Evolutionary conservation across 2,329 filamentous ascomycete genomes (phyloP), one percentile per base, ranked within the genome.

Genomic region (Cladophialophora chaetospira): DNA sequence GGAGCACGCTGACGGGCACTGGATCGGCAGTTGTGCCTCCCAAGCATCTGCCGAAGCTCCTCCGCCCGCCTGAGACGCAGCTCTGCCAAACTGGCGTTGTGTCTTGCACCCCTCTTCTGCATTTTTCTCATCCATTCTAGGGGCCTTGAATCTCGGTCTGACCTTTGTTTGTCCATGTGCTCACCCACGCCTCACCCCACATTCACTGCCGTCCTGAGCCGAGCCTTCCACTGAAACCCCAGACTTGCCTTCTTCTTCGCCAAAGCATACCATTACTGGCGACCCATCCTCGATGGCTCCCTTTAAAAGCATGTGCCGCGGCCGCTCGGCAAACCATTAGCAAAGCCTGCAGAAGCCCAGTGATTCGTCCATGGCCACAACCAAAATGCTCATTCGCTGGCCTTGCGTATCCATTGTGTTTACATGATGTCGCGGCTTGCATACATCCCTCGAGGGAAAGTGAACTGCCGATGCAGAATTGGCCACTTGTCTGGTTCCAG

Each of bases 391-490:
- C 13, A 58, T 61, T 55, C 35, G 54, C 50, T 51, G 55, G 57
- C 44, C 54, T 47, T 49, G 40, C 25, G 25, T 43, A 11, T 28
- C 8, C 4, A 26, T n/a, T 5, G 9, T 42, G 13, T 25, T 28
- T 29, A 28, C 28, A 40, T 45, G 26, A 33, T 52, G 38, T 38
- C 26, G 49, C 52, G 28, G 45, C 25, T 36, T 21, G n/a, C 49
- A 17, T n/a, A 17, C 44, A 15, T 28, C 35, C 51, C 42, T 53
- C 33, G 38, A 23, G 45, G 38, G 36, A 55, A 59, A 21, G 28
- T 40, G 49, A 61, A 61, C 58, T 61, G 58, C 58, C 58, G 58
- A 61, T 50, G 33, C 29, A 28, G n/a, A 42, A 36, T 47, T 46
- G 23, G 54, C 58, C 51, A 45, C 36, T 46, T 49, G 35, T 43